A percentile compares a stretch with the other conserved stretches of the same genome.
These are phyloP conservation scores for Cucumis hystrix DNA, from an alignment of 306 rosid species.

Conservation along the genomic window DNA sequence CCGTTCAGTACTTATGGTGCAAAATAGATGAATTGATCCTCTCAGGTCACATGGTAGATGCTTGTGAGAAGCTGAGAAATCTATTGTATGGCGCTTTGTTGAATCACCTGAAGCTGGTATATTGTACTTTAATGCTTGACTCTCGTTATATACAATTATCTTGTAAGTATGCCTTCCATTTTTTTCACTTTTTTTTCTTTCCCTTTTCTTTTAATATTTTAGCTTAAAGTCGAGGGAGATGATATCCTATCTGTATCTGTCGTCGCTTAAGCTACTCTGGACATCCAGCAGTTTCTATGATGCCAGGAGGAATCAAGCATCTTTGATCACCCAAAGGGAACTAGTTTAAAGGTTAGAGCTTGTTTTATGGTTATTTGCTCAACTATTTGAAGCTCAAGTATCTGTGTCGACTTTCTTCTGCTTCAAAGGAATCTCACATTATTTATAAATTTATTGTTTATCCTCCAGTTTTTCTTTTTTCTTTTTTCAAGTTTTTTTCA, in stretches of 20 bases:
- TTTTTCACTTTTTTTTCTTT: background rate
- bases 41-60: slow-evolving; percentile 75
- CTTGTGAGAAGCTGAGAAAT: slow-evolving; percentile 55
- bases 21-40: slow-evolving; percentile 56
- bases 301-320: background rate
- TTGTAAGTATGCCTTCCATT: background rate
- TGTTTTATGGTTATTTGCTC: background rate
- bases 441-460: background rate
- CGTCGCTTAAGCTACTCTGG: background rate
- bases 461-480: background rate
- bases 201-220: background rate
- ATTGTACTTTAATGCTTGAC: background rate
- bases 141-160: background rate
- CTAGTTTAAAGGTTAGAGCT: background rate
- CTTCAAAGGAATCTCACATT: too few relatives aligned
- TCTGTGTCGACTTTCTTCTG: background rate
- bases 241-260: background rate
- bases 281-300: background rate
- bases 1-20: slow-evolving; percentile 55
- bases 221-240: slow-evolving; percentile 7
- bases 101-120: slow-evolving; percentile 60
- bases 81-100: slow-evolving; percentile 49
- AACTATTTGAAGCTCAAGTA: background rate
- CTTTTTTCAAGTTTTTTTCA: background rate
- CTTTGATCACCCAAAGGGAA: background rate